Conservation (phyloP, 306 rosid species). For the Dicorynia guianensis region DNA sequence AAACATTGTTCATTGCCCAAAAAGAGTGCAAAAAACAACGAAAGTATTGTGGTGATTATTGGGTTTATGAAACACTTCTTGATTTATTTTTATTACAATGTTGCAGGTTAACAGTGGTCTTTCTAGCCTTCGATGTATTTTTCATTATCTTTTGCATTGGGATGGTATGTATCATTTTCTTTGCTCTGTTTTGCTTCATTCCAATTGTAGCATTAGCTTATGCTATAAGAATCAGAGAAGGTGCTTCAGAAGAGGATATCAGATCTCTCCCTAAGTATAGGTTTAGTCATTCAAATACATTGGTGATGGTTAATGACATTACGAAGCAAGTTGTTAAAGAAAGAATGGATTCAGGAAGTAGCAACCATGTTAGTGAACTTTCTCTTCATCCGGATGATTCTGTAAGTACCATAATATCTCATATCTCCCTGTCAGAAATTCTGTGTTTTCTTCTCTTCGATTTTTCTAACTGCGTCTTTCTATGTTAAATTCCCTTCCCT, state of each 20-base stretch:
- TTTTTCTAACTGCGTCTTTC: constrained; percentile 11
- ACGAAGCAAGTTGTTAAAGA: constrained; percentile 48
- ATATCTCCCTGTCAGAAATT: constrained; percentile 12
- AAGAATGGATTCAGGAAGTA: constrained; percentile 48
- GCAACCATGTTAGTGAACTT: constrained; percentile 53
- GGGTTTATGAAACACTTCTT: constrained; percentile 8
- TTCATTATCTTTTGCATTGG: constrained; percentile 80
- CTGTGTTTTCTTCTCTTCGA: constrained; percentile 2
- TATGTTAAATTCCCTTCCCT: background rate
- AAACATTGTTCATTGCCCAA: background rate
- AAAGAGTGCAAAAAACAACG: background rate
- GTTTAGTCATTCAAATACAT: constrained; percentile 59
- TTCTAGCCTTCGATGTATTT: constrained; percentile 84
- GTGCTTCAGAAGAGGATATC: constrained; percentile 87
- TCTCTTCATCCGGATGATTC: constrained; percentile 82
- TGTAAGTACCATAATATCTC: constrained; percentile 59
- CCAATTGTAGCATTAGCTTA: constrained; percentile 76
- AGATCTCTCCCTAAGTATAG: constrained; percentile 73
- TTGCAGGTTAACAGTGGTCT: constrained; percentile 90
- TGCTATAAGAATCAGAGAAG: constrained; percentile 76
- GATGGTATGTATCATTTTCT: constrained; percentile 73
- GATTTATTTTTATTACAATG: constrained; percentile 23
- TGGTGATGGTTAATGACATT: constrained; percentile 46
- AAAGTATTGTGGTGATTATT: background rate
- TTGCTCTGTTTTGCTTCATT: constrained; percentile 74